A percentile compares a stretch with the other conserved stretches of the same genome.
Conservation (phyloP, 2,329 filamentous ascomycete genomes). For the Microdochium nivale region DNA sequence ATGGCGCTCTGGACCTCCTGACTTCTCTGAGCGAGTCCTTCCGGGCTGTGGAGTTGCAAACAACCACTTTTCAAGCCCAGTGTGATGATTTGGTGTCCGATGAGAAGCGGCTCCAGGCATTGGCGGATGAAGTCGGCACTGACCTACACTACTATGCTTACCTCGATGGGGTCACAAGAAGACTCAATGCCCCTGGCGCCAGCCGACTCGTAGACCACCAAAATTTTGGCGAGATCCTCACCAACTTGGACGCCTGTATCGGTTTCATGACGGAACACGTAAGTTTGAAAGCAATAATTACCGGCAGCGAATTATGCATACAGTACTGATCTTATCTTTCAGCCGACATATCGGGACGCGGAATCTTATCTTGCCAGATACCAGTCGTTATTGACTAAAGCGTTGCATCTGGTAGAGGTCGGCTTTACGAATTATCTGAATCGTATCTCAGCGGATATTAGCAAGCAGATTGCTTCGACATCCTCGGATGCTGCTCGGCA, state of each 20-base stretch:
- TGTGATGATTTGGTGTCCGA: conserved; percentile 82
- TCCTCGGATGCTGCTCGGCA: conserved; percentile 51
- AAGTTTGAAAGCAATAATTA: conserved; percentile 27
- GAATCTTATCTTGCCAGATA: conserved; percentile 84
- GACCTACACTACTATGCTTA: conserved; percentile 95
- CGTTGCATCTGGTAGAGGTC: conserved; percentile 52
- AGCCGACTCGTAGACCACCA: conserved; percentile 75
- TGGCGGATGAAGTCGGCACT: conserved; percentile 78
- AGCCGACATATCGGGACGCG: conserved; percentile 80
- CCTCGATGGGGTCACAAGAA: conserved; percentile 79
- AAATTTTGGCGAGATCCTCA: conserved; percentile 81
- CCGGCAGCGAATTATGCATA: not conserved
- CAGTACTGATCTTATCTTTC: conserved; percentile 7
- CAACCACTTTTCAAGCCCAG: conserved; percentile 83
- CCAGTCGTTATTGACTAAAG: conserved; percentile 65
- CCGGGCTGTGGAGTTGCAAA: conserved; percentile 78
- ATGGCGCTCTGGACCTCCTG: conserved; percentile 66
- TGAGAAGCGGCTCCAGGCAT: conserved; percentile 66
- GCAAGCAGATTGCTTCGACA: conserved; percentile 42
- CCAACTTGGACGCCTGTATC: conserved; percentile 81
- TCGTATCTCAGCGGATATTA: conserved; percentile 44
- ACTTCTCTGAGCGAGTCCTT: conserved; percentile 79
- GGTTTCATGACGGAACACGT: conserved; percentile 87
- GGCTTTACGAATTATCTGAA: conserved; percentile 45
- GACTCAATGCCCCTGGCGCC: conserved; percentile 86